Conservation (phyloP, 805 yeast genomes). For the Cyberlindnera misumaiensis region DNA sequence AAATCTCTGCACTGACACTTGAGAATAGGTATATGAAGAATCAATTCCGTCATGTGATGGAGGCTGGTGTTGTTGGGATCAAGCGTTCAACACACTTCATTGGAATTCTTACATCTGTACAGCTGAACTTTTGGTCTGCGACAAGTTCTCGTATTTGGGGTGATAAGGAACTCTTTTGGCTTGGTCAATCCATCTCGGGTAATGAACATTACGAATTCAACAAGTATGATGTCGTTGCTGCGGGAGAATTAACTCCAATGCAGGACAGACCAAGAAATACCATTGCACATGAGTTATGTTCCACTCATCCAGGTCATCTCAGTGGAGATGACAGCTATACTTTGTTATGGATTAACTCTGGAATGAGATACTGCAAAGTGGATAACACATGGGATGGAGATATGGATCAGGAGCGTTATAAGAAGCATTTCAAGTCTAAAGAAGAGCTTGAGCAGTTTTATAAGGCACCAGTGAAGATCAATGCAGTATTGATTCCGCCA, state of each 20-base stretch:
- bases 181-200: constrained; percentile 46
- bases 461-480: constrained; percentile 33
- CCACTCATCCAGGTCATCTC: constrained; percentile 59
- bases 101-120: constrained; percentile 18
- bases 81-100: constrained; percentile 21
- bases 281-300: constrained; percentile 39
- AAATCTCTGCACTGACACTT: constrained; percentile 28
- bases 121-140: constrained; percentile 32
- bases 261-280: constrained; percentile 14
- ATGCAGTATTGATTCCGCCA: constrained; percentile 48
- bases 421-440: constrained; percentile 15
- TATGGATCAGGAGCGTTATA: constrained; percentile 24
- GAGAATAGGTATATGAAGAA: constrained; percentile 31
- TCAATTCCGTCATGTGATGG: constrained; percentile 27
- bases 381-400: constrained; percentile 26
- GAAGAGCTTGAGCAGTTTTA: constrained; percentile 22
- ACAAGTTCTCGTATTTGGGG: constrained; percentile 60
- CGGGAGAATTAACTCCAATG: constrained; percentile 28
- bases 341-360: constrained; percentile 64
- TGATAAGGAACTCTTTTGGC: constrained; percentile 74
- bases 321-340: constrained; percentile 40
- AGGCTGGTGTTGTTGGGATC: constrained; percentile 30
- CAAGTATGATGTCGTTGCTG: constrained; percentile 30
- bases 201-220: constrained; percentile 33
- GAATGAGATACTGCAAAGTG: constrained; percentile 52